phyloP scores from a whole-genome alignment of 176 grass and related monocot species.

The Oryza meridionalis region DNA sequence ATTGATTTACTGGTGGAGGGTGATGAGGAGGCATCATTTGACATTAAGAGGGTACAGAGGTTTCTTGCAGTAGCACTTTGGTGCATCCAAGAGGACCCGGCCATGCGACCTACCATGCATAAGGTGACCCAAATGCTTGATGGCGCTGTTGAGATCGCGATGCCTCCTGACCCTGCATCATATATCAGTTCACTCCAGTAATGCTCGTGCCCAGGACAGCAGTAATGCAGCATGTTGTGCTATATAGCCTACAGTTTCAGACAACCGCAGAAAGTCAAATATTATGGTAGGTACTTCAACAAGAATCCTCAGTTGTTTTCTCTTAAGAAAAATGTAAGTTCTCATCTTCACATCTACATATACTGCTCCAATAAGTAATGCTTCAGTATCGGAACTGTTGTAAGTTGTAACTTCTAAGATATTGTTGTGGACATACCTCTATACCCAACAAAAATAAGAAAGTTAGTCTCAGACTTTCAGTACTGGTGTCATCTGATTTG shows the following conservation, averaged over 20 bases:
- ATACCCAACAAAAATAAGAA: not conserved
- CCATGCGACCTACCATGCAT: constrained; percentile 7
- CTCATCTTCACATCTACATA: not conserved
- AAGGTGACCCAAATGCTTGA: constrained; percentile 5
- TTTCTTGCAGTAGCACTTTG: not conserved
- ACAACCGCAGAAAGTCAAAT: not conserved
- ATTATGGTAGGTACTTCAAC: not conserved
- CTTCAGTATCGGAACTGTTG: not conserved
- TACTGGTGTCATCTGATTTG: not conserved
- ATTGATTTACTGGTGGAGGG: not conserved
- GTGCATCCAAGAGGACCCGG: constrained; percentile 1
- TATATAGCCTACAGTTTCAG: not conserved
- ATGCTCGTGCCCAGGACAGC: no score
- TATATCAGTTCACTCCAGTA: not conserved
- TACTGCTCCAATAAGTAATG: not conserved
- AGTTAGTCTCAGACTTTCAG: not conserved
- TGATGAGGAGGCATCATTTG: not conserved
- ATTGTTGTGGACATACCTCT: not conserved
- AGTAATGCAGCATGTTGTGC: not conserved
- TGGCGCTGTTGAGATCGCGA: not conserved
- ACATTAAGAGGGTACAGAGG: not conserved
- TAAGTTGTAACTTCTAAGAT: not conserved
- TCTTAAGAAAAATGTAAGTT: not conserved
- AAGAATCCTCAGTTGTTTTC: not conserved
- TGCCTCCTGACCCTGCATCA: not conserved